These are phyloP conservation scores for Pichia exigua DNA, from an alignment of 805 yeast species.

Conservation along the genomic window DNA sequence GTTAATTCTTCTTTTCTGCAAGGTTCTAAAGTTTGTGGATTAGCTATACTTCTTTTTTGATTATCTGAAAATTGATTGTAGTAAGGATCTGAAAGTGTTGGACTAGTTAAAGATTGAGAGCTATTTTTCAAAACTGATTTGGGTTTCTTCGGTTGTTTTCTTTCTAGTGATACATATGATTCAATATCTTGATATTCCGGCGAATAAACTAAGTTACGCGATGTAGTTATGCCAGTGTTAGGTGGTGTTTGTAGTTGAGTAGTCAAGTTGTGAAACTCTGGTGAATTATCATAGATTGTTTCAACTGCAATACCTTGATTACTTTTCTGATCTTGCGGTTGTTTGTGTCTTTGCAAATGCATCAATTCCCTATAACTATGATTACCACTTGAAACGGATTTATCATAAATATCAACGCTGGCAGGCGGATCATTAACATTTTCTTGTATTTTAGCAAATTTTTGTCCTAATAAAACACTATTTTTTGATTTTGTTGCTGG, in stretches of 20 bases:
- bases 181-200: background rate
- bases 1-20: constrained; percentile 17
- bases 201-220: background rate
- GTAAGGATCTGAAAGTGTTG: background rate
- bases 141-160: background rate
- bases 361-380: constrained; percentile 11
- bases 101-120: constrained; percentile 2
- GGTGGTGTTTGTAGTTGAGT: background rate
- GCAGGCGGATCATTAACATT: background rate
- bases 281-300: background rate
- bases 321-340: background rate
- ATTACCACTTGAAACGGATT: background rate
- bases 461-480: constrained; percentile 1
- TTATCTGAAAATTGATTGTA: background rate
- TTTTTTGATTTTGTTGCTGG: background rate
- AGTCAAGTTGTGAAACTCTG: background rate
- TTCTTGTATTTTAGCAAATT: constrained; percentile 8
- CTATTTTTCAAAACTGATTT: constrained; percentile 8
- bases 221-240: background rate
- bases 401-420: background rate
- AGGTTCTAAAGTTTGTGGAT: background rate
- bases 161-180: background rate
- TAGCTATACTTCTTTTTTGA: background rate
- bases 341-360: background rate
- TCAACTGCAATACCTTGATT: background rate